Conservation (phyloP, 768 basidiomycete species). For the Aureoboletus auriporus region DNA sequence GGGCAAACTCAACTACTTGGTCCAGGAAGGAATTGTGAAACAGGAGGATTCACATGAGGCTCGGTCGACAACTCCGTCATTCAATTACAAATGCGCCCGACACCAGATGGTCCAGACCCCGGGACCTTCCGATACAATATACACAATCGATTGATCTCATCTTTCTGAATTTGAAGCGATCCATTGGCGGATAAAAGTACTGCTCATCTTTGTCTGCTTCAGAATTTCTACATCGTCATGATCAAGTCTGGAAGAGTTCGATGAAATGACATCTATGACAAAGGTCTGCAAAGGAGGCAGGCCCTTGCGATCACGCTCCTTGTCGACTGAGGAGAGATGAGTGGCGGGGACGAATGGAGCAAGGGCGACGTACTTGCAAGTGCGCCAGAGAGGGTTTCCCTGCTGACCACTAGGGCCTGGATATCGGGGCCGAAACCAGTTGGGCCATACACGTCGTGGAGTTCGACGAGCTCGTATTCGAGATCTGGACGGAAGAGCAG, state of each 20-base stretch:
- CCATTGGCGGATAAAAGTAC: conserved; percentile 90
- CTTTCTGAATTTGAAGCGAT: conserved; percentile 40
- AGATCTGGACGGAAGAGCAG: conserved; percentile 64
- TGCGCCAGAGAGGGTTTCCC: conserved; percentile 80
- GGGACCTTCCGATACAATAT: too few relatives aligned
- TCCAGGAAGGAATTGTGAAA: too few relatives aligned
- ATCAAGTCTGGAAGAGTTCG: conserved; percentile 54
- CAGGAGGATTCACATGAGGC: too few relatives aligned
- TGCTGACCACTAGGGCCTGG: conserved; percentile 89
- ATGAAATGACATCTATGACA: conserved; percentile 87
- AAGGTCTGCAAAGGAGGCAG: conserved; percentile 63
- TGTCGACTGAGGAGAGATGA: conserved; percentile 49
- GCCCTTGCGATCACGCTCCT: conserved; percentile 47
- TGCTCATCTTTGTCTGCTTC: conserved; percentile 87
- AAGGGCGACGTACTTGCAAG: conserved; percentile 50
- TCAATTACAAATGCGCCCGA: too few relatives aligned
- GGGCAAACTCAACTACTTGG: too few relatives aligned
- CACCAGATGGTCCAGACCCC: too few relatives aligned
- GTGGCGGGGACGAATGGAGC: not conserved
- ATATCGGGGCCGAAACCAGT: conserved; percentile 84
- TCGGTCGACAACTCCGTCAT: too few relatives aligned
- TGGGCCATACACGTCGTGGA: conserved; percentile 88
- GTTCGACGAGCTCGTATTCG: conserved; percentile 63
- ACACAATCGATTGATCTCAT: conserved; percentile 2
- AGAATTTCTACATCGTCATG: conserved; percentile 64